Evolutionary conservation across 148 eudicot species (phyloP), one percentile per base, ranked within the genome.

Genomic region (Persicaria tinctoria): DNA sequence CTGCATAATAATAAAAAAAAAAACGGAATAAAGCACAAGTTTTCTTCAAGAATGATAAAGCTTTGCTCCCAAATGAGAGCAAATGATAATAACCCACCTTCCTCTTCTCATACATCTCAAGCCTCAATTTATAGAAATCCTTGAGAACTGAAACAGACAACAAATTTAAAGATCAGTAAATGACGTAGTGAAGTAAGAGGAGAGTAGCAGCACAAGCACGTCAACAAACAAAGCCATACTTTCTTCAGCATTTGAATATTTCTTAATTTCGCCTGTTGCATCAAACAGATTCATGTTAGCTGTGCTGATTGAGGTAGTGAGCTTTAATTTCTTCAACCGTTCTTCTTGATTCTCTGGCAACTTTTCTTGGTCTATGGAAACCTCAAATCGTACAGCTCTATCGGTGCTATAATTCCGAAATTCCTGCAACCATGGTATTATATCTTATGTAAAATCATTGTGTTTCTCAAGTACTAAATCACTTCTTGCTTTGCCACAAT

Each of bases 231-330:
- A 56, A 27, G 68, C 16, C 92, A 20, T 90, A 95, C 99, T 90
- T 73, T 92, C 88, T 79, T 89, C 99, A 73, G 97, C 91, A 59
- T 83, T 75, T 54, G 89, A 92, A 80, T 92, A 95, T 85, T 88
- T 90, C 86, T 88, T 89, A 16, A 95, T 92, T 76, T 84, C 83
- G 75, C 97, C 97, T 18, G 85, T 84, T 16, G 86, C 60, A 54
- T 90, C 94, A 78, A 95, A 95, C 13, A 95, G 88, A 79, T 95
- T 97, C 99, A 95, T 95, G 86, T 95, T 95, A 74, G 87, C 89
- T 6, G 96, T 95, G 88, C 88, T 86, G 76, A 95, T 84, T 23
- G 90, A 75, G 63, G 84, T 86, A 5, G 92, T 89, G 50, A 95
- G 88, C 88, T 89, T 95, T 68, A 95, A 92, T 76, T 87, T 95